Evolutionary conservation across 2,329 filamentous ascomycete genomes (phyloP).

Genomic region (Phialophora expanda): DNA sequence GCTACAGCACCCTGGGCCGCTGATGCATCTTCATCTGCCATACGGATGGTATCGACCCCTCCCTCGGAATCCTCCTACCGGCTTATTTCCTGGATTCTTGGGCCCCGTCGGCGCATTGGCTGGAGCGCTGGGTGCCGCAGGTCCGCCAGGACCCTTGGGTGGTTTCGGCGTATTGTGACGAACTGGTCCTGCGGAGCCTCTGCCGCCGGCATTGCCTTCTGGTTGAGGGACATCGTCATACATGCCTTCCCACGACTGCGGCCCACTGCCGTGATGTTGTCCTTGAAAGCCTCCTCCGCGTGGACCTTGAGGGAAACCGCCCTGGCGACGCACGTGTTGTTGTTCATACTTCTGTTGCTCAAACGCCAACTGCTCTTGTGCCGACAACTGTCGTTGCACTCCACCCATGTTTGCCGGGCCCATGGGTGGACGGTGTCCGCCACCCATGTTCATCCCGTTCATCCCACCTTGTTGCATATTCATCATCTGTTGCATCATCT

Average conservation of each 20-base stretch:
- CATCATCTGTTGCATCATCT: conserved; percentile 63
- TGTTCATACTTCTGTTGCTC: conserved; percentile 81
- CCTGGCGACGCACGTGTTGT: conserved; percentile 61
- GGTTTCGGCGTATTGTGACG: conserved; percentile 49
- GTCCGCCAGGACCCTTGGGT: conserved; percentile 54
- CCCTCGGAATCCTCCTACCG: conserved; percentile 90
- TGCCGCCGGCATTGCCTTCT: conserved; percentile 59
- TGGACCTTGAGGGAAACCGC: conserved; percentile 35
- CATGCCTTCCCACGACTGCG: conserved; percentile 97
- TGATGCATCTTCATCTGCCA: conserved; percentile 45
- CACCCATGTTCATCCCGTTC: conserved; percentile 42
- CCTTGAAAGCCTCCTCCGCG: conserved; percentile 36
- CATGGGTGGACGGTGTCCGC: conserved; percentile 41
- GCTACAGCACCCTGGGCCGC: background rate
- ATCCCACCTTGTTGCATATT: conserved; percentile 51
- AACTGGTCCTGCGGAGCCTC: conserved; percentile 50
- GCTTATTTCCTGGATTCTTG: conserved; percentile 83
- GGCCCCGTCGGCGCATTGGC: conserved; percentile 91
- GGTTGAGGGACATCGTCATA: conserved; percentile 94
- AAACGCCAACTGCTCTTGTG: conserved; percentile 74
- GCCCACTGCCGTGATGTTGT: conserved; percentile 60
- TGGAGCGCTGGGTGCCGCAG: conserved; percentile 61
- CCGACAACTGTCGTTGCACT: conserved; percentile 63
- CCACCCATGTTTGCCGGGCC: conserved; percentile 47
- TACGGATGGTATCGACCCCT: conserved; percentile 85